Evolutionary conservation across 179 eudicot genomes (phyloP).

Genomic region (Silene coronaria): DNA sequence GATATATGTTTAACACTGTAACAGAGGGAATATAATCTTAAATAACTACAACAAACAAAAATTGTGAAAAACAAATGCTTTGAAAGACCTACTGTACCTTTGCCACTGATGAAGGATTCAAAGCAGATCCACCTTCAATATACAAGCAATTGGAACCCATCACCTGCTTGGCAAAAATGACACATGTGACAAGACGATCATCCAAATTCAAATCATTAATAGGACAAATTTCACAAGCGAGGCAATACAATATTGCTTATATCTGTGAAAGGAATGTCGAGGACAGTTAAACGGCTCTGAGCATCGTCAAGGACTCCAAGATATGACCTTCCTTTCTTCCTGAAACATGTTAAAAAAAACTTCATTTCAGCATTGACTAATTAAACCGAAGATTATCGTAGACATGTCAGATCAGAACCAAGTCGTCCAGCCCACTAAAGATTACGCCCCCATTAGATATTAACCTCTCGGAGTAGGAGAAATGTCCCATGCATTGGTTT

Average conservation of each 20-base stretch:
- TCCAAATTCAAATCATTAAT: not conserved
- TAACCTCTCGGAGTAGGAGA: not conserved
- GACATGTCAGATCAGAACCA: not conserved
- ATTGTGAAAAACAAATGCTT: conserved; percentile 9
- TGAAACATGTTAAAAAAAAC: conserved; percentile 28
- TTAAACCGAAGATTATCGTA: not conserved
- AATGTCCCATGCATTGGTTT: not conserved
- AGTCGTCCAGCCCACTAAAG: not conserved
- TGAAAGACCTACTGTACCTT: conserved; percentile 43
- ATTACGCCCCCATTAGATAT: not conserved
- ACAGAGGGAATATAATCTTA: not conserved
- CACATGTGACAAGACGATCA: conserved; percentile 19
- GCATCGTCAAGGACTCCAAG: conserved; percentile 71
- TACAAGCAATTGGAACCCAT: conserved; percentile 48
- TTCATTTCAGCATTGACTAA: conserved; percentile 7
- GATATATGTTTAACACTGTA: not conserved
- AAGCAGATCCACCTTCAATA: conserved; percentile 82
- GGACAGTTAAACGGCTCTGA: conserved; percentile 42
- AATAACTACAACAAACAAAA: not conserved
- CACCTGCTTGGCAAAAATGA: conserved; percentile 37
- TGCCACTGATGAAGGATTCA: conserved; percentile 78
- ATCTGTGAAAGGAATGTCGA: conserved; percentile 86
- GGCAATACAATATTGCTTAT: conserved; percentile 59
- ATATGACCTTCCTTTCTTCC: conserved; percentile 84
- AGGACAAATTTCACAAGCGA: conserved; percentile 1